phyloP scores from a whole-genome alignment of 805 yeast species.

The Myxozyma udenii region DNA sequence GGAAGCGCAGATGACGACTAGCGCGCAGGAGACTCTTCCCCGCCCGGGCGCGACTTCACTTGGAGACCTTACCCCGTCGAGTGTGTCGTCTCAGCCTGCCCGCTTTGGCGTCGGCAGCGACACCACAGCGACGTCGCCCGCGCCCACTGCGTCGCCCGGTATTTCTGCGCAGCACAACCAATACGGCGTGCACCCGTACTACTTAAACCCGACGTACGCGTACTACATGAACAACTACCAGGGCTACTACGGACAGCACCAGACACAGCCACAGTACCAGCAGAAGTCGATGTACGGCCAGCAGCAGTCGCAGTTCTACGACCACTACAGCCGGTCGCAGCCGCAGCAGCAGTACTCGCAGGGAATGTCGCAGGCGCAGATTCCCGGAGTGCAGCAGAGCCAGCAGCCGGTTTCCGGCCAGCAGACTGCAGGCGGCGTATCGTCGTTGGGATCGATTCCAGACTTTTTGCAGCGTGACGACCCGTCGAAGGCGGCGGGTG shows the following conservation, averaged over 20 bases:
- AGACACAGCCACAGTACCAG: slow-evolving; percentile 27
- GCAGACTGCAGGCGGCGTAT: slow-evolving; percentile 10
- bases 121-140: slow-evolving; percentile 23
- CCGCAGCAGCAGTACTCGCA: slow-evolving; percentile 15
- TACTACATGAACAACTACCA: slow-evolving; percentile 31
- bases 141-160: slow-evolving; percentile 27
- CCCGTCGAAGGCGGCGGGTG: slow-evolving; percentile 16
- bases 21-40: slow-evolving; percentile 23
- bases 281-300: slow-evolving; percentile 26
- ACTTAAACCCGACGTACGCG: slow-evolving; percentile 29
- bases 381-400: not conserved
- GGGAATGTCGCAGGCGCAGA: not conserved
- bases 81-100: slow-evolving; percentile 26
- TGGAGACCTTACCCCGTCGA: slow-evolving; percentile 28
- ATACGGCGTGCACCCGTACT: slow-evolving; percentile 31
- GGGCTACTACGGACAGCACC: slow-evolving; percentile 30
- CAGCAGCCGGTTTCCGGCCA: slow-evolving; percentile 10
- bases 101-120: slow-evolving; percentile 30
- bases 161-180: slow-evolving; percentile 26
- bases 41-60: slow-evolving; percentile 26
- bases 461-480: slow-evolving; percentile 31
- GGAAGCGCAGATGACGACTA: slow-evolving; percentile 13
- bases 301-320: slow-evolving; percentile 22
- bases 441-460: slow-evolving; percentile 30
- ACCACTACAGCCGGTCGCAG: slow-evolving; percentile 19